Base-by-base conservation (phyloP, 2,329 filamentous ascomycete species). In the Metarhizium brunneum region DNA sequence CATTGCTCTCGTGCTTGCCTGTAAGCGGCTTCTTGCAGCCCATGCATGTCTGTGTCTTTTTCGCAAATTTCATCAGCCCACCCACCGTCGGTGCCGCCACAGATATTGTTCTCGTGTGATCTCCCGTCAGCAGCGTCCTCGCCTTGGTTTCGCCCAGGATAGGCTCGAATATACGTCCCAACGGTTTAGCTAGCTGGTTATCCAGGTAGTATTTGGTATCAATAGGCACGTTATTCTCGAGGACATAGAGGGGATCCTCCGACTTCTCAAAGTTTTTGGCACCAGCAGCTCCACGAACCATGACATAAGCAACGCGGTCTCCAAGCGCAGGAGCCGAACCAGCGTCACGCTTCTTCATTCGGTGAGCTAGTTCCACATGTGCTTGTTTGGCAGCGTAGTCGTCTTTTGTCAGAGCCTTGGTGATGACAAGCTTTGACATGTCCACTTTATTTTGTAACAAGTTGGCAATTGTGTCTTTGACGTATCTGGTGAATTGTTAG, bases 381-480 rank as follows among this genome's bases (percentile, higher is more conserved):
- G 94, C 92, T 76, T 97, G 92, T 71, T 96, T 97, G 53, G 85
- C 88, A 11, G 86, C 84, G 70, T 99, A 99, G 67, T 90, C 87
- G 47, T 84, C 83, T 70, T 99, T 99, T 14, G 92, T 87, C 25
- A 99, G 79, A 0, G 94, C 94, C 73, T 99, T 99, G 32, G 94
- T 99, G 66, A 99, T 99, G 69, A 99, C 95, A 18, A 99, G 85
- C 71, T 99, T 97, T 42, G 92, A 96, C 89, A 99, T 95, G 73
- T 99, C 94, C 64, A 99, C 80, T 71, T 95, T 96, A 77, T 99
- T 99, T 68, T 97, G 94, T 43, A 99, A 77, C 18, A 99, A 80
- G 68, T 96, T 91, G 8, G 94, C 88, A 66, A 99, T 99, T 48
- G 88, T 96, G 60, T 94, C 84, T 72, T 96, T 97, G 72, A 99